Conservation (phyloP, 768 basidiomycete genomes). For the Tricholomella constricta region DNA sequence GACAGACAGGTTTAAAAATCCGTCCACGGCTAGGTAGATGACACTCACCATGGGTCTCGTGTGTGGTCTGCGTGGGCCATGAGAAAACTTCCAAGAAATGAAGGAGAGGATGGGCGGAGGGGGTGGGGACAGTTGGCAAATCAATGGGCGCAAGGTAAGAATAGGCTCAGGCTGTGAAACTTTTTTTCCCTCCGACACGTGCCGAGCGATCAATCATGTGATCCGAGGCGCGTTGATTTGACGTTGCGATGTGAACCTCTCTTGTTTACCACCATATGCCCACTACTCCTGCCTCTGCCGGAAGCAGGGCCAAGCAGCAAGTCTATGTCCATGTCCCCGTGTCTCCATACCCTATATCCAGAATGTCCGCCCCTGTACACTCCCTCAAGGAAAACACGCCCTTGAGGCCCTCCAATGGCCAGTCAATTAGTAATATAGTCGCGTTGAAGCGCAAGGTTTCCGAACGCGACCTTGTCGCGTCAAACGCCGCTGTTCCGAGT, state of each 20-base stretch:
- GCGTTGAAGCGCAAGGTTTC: slow-evolving; percentile 52
- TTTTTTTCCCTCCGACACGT: slow-evolving; percentile 35
- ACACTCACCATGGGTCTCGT: slow-evolving; percentile 81
- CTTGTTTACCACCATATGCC: slow-evolving; percentile 24
- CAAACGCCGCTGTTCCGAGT: slow-evolving; percentile 20
- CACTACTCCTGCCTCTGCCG: slow-evolving; percentile 23
- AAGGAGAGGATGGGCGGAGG: slow-evolving; percentile 13
- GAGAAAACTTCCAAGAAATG: slow-evolving; percentile 16
- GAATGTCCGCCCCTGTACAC: slow-evolving; percentile 4
- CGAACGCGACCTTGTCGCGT: slow-evolving; percentile 31
- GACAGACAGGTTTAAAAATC: background rate
- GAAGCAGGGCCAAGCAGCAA: slow-evolving; percentile 37
- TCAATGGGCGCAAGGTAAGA: slow-evolving; percentile 8
- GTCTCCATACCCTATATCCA: slow-evolving; percentile 40
- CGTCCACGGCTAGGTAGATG: background rate
- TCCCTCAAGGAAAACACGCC: slow-evolving; percentile 51
- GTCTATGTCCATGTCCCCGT: slow-evolving; percentile 64
- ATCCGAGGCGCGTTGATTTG: slow-evolving; percentile 29
- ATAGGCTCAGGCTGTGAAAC: slow-evolving; percentile 26
- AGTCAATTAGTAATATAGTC: slow-evolving; percentile 21
- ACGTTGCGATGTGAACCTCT: background rate
- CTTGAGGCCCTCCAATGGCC: slow-evolving; percentile 26
- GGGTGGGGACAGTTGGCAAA: slow-evolving; percentile 8
- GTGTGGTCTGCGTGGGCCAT: slow-evolving; percentile 95
- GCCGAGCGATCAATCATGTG: slow-evolving; percentile 30